Evolutionary conservation across 768 basidiomycete species (phyloP).

Genomic region (Vishniacozyma victoriae): DNA sequence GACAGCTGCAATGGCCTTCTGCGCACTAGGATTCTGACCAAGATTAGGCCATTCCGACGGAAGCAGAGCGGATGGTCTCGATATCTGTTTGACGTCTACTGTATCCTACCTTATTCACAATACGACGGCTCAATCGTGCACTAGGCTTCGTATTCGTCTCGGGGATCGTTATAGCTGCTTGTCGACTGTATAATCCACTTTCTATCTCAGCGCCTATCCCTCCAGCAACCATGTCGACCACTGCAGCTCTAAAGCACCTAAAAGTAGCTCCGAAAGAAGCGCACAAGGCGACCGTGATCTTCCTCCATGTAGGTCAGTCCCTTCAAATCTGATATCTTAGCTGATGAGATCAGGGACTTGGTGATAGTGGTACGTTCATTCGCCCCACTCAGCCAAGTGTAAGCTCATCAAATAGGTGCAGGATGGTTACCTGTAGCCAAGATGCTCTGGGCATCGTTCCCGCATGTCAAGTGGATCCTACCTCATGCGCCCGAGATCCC

Average conservation of each 20-base stretch:
- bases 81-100: no score
- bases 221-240: slow-evolving; percentile 19
- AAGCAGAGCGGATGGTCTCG: no score
- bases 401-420: slow-evolving; percentile 52
- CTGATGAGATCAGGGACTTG: slow-evolving; percentile 17
- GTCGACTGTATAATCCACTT: no score
- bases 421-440: slow-evolving; percentile 75
- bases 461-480: slow-evolving; percentile 82
- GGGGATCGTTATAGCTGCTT: no score
- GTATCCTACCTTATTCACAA: no score
- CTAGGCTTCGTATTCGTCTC: no score
- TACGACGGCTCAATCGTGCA: no score
- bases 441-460: slow-evolving; percentile 58
- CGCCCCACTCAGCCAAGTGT: neutral
- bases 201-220: no score
- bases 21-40: no score
- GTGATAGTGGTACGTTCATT: slow-evolving; percentile 26
- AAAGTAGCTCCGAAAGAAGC: slow-evolving; percentile 36
- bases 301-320: slow-evolving; percentile 84
- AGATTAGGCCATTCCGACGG: no score
- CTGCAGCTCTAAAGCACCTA: slow-evolving; percentile 31
- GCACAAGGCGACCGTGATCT: slow-evolving; percentile 82
- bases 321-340: neutral
- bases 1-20: no score
- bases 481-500: slow-evolving; percentile 66